A percentile compares a stretch with the other conserved stretches of the same genome.
Evolutionary conservation across 768 basidiomycete genomes (phyloP).

Genomic region (Cystobasidium ongulense): DNA sequence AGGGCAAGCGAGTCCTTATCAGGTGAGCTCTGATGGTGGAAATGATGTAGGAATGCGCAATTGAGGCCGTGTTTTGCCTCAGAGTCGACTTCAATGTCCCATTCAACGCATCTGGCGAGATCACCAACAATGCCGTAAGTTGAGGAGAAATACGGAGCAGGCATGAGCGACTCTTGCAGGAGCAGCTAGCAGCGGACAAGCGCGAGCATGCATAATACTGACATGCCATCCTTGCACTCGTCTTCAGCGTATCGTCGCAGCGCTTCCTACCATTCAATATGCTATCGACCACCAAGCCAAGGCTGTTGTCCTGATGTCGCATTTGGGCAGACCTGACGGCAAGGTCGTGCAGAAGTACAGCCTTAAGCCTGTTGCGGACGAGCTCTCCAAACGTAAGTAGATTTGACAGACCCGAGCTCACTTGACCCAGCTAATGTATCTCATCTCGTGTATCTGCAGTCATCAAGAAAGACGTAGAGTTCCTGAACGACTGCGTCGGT

Average conservation of each 20-base stretch:
- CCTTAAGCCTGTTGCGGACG: conserved; percentile 71
- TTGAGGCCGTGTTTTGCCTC: neutral
- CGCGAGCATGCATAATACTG: conserved; percentile 21
- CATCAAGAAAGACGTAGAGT: conserved; percentile 64
- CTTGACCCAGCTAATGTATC: too few species aligned
- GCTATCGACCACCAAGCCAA: conserved; percentile 79
- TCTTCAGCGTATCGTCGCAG: conserved; percentile 84
- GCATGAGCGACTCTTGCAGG: neutral
- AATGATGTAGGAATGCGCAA: neutral
- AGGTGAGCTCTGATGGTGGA: conserved; percentile 48
- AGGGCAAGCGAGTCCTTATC: conserved; percentile 79
- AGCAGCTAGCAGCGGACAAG: neutral
- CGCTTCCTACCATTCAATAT: conserved; percentile 88
- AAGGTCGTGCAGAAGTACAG: conserved; percentile 81
- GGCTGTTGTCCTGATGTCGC: conserved; percentile 88
- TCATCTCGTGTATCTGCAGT: conserved; percentile 29
- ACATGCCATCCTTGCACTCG: neutral
- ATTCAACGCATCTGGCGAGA: conserved; percentile 70
- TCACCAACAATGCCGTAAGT: conserved; percentile 91
- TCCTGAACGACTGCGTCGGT: conserved; percentile 78
- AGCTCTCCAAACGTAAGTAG: conserved; percentile 62
- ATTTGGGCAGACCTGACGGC: conserved; percentile 93
- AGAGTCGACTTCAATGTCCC: conserved; percentile 91
- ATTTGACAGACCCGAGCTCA: too few species aligned
- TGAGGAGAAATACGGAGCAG: neutral